Evolutionary conservation across 495 filamentous ascomycete species (phyloP).

Genomic region (Xylaria cubensis): DNA sequence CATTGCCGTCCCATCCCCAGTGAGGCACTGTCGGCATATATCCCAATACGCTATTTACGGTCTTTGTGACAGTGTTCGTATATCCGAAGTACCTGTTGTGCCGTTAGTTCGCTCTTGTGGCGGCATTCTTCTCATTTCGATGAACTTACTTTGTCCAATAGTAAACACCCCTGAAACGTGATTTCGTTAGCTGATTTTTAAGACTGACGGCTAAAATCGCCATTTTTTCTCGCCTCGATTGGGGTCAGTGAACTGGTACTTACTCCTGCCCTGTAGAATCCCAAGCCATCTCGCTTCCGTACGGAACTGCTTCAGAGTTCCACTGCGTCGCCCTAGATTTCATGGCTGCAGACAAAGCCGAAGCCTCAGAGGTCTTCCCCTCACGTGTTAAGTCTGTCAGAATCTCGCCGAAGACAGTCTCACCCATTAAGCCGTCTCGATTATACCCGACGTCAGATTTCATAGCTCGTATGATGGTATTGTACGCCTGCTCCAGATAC

Average conservation of each 20-base stretch:
- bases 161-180: constrained; percentile 49
- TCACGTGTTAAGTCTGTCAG: constrained; percentile 53
- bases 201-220: too few relatives aligned
- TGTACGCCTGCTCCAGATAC: constrained; percentile 57
- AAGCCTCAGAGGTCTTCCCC: constrained; percentile 44
- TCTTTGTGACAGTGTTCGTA: constrained; percentile 48
- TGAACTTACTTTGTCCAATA: constrained; percentile 56
- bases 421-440: constrained; percentile 58
- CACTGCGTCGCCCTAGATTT: constrained; percentile 50
- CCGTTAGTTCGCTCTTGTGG: constrained; percentile 15
- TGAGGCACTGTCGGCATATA: constrained; percentile 59
- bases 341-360: constrained; percentile 47
- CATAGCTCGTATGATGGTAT: constrained; percentile 39
- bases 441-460: constrained; percentile 41
- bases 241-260: background rate
- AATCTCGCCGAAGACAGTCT: constrained; percentile 57
- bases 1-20: constrained; percentile 64
- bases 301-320: constrained; percentile 52
- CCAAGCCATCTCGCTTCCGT: constrained; percentile 63
- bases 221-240: background rate
- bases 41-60: constrained; percentile 56
- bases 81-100: constrained; percentile 51
- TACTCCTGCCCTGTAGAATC: constrained; percentile 61
- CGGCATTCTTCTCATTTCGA: too few relatives aligned
- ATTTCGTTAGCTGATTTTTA: constrained; percentile 12